Evolutionary conservation across 116 monocot genomes (phyloP), one percentile per base, ranked within the genome.

Genomic region (Dioscorea cayenensis): DNA sequence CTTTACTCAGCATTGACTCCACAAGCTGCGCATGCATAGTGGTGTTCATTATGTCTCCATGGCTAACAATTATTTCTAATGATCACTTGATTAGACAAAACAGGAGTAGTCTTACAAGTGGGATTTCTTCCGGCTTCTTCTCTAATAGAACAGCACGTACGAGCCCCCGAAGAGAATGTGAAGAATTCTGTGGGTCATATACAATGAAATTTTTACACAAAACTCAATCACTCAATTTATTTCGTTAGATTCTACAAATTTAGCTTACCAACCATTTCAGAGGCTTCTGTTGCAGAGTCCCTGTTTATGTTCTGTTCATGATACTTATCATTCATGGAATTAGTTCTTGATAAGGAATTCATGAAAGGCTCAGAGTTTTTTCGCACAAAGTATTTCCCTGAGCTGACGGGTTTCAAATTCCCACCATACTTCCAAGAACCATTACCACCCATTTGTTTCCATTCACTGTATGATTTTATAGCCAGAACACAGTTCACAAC

Each of bases 351-450:
- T 25, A 92, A 76, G 20, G 88, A 82, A 79, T 81, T 88, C 22
- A 75, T 74, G 80, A 87, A 87, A 49, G 83, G 87, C 38, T 94
- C 91, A 8, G 80, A 82, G 72, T 89, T 87, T 76, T 91, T 99
- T 72, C 91, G 83, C 29, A 85, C 27, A 71, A 94, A 94, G 71
- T 84, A 77, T 74, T 94, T 99, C 65, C 84, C 87, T 2, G 77
- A 66, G 58, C 32, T 73, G 29, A 68, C 17, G 48, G 89, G 82
- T 71, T 87, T 99, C 65, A 82, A 36, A 71, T 78, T 90, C 48
- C 99, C 99, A 50, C 99, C 87, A 72, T 87, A 91, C 68, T 85
- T 99, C 87, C 90, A 94, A 29, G 85, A 71, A 38, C 99, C 99
- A 77, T 77, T 75, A 52, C 89, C 91, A 70, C 94, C 94, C 67